Base-by-base conservation (phyloP, 2,329 filamentous ascomycete genomes). In the Zymoseptoria ardabiliae region DNA sequence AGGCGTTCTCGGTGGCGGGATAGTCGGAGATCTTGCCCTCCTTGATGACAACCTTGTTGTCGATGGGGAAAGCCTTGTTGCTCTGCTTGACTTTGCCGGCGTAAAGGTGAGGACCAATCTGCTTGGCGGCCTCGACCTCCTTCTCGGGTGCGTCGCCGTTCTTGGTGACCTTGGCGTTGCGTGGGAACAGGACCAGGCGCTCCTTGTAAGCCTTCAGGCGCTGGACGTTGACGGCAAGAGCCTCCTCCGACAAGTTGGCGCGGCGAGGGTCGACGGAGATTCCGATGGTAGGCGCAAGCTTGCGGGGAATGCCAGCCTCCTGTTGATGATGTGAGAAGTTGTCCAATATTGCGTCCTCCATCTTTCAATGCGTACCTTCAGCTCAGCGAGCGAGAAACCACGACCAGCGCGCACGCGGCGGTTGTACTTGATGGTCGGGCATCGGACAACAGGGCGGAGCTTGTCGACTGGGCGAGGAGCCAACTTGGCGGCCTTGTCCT, bases 401-500 rank as follows among this genome's bases (percentile, higher is more conserved):
- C 94, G 91, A 79, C 94, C 94, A 76, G 91, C 86, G 78, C 94
- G 89, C 76, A 95, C 89, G 78, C 91, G 91, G 78, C 94, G 92
- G 90, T 99, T 99, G 86, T 99, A 75, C 86, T 95, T 96, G 84
- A 97, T 81, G 74, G 90, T 93, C 76, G 94, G 93, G 88, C 93
- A 97, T 83, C 92, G 90, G 73, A 99, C 93, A 79, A 97, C 82
- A 70, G 94, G 94, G 78, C 92, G 88, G 77, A 99, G 86, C 81
- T 90, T 92, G 86, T 99, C 94, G 80, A 97, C 90, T 72, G 94
- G 94, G 74, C 94, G 91, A 76, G 94, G 94, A 77, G 94, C 94
- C 75, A 97, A 84, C 75, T 90, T 88, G 73, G 91, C 92, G 76
- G 93, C 93, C 89, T 97, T 99, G 74, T 88, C 86, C 77, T 91